These are phyloP conservation scores for Prunus mongolica DNA, from an alignment of 306 rosid species.

Conservation along the genomic window DNA sequence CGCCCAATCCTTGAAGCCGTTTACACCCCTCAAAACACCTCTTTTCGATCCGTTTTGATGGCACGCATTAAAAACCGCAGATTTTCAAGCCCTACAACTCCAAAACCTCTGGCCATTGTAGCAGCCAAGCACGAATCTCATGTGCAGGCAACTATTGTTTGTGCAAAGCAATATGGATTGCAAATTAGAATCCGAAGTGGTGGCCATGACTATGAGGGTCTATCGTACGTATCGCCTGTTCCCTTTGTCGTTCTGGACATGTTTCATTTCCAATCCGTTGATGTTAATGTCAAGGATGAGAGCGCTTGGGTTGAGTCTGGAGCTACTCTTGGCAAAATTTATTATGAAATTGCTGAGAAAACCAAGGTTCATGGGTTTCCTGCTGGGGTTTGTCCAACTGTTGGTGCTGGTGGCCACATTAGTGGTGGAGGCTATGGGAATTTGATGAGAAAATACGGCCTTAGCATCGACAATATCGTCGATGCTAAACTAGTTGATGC, in stretches of 20 bases:
- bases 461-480: conserved; percentile 37
- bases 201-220: conserved; percentile 30
- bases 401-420: conserved; percentile 27
- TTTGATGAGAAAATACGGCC: conserved; percentile 36
- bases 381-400: conserved; percentile 23
- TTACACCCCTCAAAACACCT: conserved; percentile 28
- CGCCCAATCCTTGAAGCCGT: conserved; percentile 26
- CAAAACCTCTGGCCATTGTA: conserved; percentile 44
- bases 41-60: conserved; percentile 32
- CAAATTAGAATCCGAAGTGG: conserved; percentile 45
- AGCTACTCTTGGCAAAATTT: conserved; percentile 57
- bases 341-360: conserved; percentile 29
- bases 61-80: conserved; percentile 37
- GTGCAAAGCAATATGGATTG: conserved; percentile 30
- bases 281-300: conserved; percentile 31
- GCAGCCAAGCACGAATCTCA: conserved; percentile 40
- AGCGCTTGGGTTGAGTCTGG: conserved; percentile 44
- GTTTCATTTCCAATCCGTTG: conserved; percentile 35
- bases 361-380: conserved; percentile 20
- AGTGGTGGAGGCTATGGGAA: conserved; percentile 34
- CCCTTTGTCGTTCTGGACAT: conserved; percentile 54
- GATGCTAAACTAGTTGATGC: conserved; percentile 49
- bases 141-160: conserved; percentile 30
- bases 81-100: conserved; percentile 27
- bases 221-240: conserved; percentile 21